These are phyloP conservation scores for Bromus sterilis DNA, from an alignment of 176 grass and related monocot species.

Conservation along the genomic window DNA sequence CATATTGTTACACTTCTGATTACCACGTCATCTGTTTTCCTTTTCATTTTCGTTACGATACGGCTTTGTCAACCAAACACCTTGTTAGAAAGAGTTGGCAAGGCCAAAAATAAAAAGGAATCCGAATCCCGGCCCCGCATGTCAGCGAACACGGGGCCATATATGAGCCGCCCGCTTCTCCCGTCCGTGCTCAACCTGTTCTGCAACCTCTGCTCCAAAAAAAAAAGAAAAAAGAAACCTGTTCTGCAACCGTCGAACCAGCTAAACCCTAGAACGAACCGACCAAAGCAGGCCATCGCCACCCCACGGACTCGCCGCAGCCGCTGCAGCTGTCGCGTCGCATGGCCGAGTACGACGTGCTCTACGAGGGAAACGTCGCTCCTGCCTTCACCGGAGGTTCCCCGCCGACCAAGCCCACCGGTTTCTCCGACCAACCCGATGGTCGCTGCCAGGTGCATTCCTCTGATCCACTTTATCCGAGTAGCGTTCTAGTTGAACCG, in stretches of 20 bases:
- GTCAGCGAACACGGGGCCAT: too few relatives aligned
- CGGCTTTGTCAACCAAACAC: too few relatives aligned
- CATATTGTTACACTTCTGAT: too few relatives aligned
- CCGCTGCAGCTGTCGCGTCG: background rate
- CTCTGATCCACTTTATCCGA: background rate
- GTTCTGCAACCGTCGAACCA: background rate
- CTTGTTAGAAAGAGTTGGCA: too few relatives aligned
- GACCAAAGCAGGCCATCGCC: background rate
- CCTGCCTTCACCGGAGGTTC: background rate
- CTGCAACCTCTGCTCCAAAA: too few relatives aligned
- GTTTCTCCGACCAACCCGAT: conserved; percentile 46
- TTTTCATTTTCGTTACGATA: too few relatives aligned
- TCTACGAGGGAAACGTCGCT: conserved; percentile 46
- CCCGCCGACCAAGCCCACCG: conserved; percentile 45
- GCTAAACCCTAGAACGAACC: conserved; percentile 22
- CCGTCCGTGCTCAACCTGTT: background rate
- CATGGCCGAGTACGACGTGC: conserved; percentile 67
- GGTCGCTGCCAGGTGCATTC: conserved; percentile 54
- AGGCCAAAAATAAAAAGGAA: too few relatives aligned
- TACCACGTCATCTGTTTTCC: too few relatives aligned
- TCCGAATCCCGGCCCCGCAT: too few relatives aligned
- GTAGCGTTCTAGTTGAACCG: background rate
- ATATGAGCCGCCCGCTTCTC: too few relatives aligned
- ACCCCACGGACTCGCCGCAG: background rate
- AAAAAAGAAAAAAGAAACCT: too few relatives aligned